Evolutionary conservation across 345 rosid species (phyloP).

Genomic region (Lumnitzera littorea): DNA sequence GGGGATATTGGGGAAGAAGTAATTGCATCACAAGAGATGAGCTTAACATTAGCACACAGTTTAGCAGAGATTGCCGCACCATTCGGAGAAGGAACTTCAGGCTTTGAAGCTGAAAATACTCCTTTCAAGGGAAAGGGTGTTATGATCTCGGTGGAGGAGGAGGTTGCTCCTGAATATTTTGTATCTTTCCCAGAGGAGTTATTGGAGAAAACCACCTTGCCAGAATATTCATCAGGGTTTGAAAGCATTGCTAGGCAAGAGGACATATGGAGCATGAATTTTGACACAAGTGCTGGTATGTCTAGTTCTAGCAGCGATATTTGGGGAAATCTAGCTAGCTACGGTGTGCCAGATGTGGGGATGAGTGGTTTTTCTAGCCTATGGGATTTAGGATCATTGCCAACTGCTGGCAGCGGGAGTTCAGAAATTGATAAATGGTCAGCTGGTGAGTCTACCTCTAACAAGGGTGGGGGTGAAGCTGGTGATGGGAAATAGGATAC

Average conservation of each 20-base stretch:
- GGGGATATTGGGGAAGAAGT: constrained; percentile 17
- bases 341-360: constrained; percentile 44
- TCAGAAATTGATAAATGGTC: constrained; percentile 41
- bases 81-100: constrained; percentile 27
- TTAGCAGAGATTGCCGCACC: constrained; percentile 11
- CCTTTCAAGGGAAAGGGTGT: constrained; percentile 33
- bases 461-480: constrained; percentile 18
- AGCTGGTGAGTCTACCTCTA: constrained; percentile 23
- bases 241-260: constrained; percentile 38
- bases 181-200: constrained; percentile 44
- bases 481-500: constrained; percentile 21
- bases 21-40: constrained; percentile 7
- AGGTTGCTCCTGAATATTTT: constrained; percentile 36
- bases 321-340: constrained; percentile 40
- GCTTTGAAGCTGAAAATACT: constrained; percentile 19
- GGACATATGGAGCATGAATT: constrained; percentile 62
- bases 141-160: constrained; percentile 28
- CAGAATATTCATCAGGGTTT: constrained; percentile 25
- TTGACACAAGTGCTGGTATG: constrained; percentile 36
- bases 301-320: constrained; percentile 40
- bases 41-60: constrained; percentile 8
- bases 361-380: constrained; percentile 48
- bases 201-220: constrained; percentile 21
- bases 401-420: constrained; percentile 38
- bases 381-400: constrained; percentile 50